A percentile compares a stretch with the other conserved stretches of the same genome.
These are phyloP conservation scores for Coffea eugenioides DNA, from an alignment of 257 asterid genomes.

Conservation along the genomic window DNA sequence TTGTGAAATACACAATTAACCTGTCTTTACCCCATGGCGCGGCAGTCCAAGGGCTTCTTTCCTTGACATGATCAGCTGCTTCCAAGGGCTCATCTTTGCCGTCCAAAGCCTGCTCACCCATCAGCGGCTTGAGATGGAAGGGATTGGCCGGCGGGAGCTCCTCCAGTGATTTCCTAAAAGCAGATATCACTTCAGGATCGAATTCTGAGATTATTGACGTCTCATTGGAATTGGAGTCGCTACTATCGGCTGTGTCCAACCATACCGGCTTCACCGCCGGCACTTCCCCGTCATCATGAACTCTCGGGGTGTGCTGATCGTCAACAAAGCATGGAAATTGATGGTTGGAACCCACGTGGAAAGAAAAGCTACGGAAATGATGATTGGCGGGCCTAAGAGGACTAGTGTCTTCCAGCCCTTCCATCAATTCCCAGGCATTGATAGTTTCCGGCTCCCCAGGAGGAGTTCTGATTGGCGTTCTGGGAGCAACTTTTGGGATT, in stretches of 20 bases:
- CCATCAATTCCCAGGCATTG: slow-evolving; percentile 92
- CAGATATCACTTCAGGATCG: slow-evolving; percentile 72
- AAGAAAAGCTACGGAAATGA: slow-evolving; percentile 76
- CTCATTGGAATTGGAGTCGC: slow-evolving; percentile 51
- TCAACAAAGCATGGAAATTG: slow-evolving; percentile 27
- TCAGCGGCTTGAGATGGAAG: slow-evolving; percentile 46
- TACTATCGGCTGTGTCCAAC: slow-evolving; percentile 36
- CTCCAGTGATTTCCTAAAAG: slow-evolving; percentile 65
- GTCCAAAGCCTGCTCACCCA: slow-evolving; percentile 13
- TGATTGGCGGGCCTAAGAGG: slow-evolving; percentile 40
- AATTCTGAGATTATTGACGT: slow-evolving; percentile 58
- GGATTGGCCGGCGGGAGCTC: slow-evolving; percentile 85
- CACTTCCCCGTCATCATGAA: slow-evolving; percentile 27
- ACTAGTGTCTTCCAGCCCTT: slow-evolving; percentile 71
- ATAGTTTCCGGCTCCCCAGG: slow-evolving; percentile 87
- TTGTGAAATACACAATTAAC: slow-evolving; percentile 70
- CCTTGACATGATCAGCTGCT: slow-evolving; percentile 10
- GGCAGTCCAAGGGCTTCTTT: background rate
- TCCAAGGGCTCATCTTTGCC: slow-evolving; percentile 26
- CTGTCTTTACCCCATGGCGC: slow-evolving; percentile 37
- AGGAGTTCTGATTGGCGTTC: slow-evolving; percentile 62
- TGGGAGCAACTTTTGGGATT: slow-evolving; percentile 64
- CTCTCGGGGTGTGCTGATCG: slow-evolving; percentile 53
- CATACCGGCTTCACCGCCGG: slow-evolving; percentile 37
- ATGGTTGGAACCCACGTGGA: slow-evolving; percentile 30